Conservation (phyloP, 2,329 filamentous ascomycete species). For the Didymella sp. region DNA sequence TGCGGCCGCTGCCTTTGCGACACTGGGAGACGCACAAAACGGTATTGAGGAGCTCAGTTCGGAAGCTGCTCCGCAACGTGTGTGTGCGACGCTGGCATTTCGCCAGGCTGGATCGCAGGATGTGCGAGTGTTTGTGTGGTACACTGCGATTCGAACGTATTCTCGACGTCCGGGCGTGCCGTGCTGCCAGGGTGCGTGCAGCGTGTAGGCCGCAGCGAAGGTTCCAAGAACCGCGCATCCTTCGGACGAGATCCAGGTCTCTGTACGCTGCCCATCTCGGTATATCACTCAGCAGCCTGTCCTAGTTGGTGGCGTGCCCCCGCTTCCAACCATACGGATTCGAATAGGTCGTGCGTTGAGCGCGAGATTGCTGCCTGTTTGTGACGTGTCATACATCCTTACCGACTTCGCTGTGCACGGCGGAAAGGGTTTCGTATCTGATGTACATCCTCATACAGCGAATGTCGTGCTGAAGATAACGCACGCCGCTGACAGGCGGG, state of each 20-base stretch:
- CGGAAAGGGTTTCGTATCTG: background rate
- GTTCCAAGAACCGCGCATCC: background rate
- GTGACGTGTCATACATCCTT: slow-evolving; percentile 15
- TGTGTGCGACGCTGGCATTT: slow-evolving; percentile 5
- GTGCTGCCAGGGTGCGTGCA: background rate
- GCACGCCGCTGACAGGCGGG: background rate
- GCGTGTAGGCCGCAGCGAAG: background rate
- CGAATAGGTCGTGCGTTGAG: background rate
- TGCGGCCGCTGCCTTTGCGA: background rate
- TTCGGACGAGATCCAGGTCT: background rate
- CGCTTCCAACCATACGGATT: background rate
- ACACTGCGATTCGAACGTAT: background rate
- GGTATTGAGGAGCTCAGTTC: slow-evolving; percentile 2
- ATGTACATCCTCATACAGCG: slow-evolving; percentile 6
- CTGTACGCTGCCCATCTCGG: background rate
- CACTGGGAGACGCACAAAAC: slow-evolving; percentile 6
- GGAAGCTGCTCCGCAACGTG: slow-evolving; percentile 11
- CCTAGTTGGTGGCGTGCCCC: slow-evolving; percentile 2
- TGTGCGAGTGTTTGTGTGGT: background rate
- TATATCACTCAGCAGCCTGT: background rate
- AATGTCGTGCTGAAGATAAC: slow-evolving; percentile 3
- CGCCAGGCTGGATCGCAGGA: background rate
- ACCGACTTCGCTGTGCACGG: background rate
- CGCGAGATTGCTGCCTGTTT: background rate
- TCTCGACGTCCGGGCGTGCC: slow-evolving; percentile 2